These are phyloP conservation scores for Candida dendrica DNA, from an alignment of 805 yeast genomes.

Conservation along the genomic window DNA sequence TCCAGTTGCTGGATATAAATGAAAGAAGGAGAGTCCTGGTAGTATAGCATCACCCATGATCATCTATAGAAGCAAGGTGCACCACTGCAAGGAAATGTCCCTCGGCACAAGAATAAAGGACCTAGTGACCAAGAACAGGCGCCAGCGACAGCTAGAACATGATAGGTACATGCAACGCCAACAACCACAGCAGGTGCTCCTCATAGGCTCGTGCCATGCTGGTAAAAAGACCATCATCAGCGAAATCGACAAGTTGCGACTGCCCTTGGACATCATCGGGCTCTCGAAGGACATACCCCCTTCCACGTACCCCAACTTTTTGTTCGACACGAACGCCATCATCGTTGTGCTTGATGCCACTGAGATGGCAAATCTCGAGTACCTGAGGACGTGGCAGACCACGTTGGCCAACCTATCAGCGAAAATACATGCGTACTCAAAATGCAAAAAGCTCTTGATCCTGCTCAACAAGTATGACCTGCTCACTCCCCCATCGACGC, in stretches of 20 bases:
- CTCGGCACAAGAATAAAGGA: too few relatives aligned
- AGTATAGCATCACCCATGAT: too few relatives aligned
- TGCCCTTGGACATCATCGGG: conserved; percentile 13
- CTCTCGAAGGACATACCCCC: conserved; percentile 13
- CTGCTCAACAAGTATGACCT: conserved; percentile 16
- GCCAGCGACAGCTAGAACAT: too few relatives aligned
- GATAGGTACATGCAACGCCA: too few relatives aligned
- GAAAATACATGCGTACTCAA: too few relatives aligned
- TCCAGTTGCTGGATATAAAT: too few relatives aligned
- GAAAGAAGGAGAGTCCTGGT: too few relatives aligned
- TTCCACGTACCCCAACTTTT: conserved; percentile 13
- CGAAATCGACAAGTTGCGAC: conserved; percentile 6
- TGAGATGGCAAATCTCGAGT: conserved; percentile 4
- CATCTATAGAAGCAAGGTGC: too few relatives aligned
- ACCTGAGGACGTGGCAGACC: conserved; percentile 1
- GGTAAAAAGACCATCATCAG: conserved; percentile 5
- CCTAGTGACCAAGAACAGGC: too few relatives aligned
- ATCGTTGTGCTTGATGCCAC: conserved; percentile 18
- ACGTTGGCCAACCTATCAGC: too few relatives aligned
- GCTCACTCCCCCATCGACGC: conserved; percentile 1
- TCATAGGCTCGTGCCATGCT: background rate
- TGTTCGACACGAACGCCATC: conserved; percentile 10
- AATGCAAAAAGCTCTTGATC: conserved; percentile 9
- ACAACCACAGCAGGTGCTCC: background rate
- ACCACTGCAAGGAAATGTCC: too few relatives aligned